Base-by-base conservation (phyloP, 1,284 basidiomycete species). In the Psilocybe mexicana region DNA sequence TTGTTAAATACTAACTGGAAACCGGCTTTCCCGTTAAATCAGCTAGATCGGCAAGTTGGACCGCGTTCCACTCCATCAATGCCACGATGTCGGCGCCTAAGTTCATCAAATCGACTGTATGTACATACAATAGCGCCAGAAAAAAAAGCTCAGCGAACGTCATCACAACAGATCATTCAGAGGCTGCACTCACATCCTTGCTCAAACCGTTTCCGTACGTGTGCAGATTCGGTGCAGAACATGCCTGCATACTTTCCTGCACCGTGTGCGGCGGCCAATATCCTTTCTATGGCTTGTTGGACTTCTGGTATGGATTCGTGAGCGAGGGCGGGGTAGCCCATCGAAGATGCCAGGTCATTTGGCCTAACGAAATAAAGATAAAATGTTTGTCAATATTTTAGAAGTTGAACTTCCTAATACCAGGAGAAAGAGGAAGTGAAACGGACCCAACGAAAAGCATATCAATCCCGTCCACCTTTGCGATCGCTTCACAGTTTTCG, bases 21-120 rank as follows among this genome's bases (percentile, higher is more conserved):
- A 33, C 30, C 4, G 8, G 5, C 70, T 79, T 18, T 77, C 77
- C 30, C 74, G 71, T 25, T 72, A 63, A 54, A 43, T 60, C 61
- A 6, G 57, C 48, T 3, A 65, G 54, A n/a, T 57, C 54, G 10
- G 51, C 57, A 10, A 65, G 53, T 49, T 61, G 50, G 14, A 35
- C 43, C n/a, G 45, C 57, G 43, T 65, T 63, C 63, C 60, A 65
- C 50, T 60, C 57, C 52, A 40, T 54, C 52, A 63, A 43, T 4
- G 61, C 63, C 11, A 61, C 53, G 12, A 63, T 46, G 48, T 65
- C 63, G 14, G 61, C 63, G 10, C 60, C 63, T 8, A 63, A 58
- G 43, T 63, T 65, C 63, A 65, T 61, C 49, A 65, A 54, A 45
- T 65, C 63, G 44, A 63, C 63, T 65, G 25, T 14, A n/a, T 18